A percentile compares a stretch with the other conserved stretches of the same genome.
Conservation (phyloP, 257 asterid species). For the Cynanchum wilfordii region DNA sequence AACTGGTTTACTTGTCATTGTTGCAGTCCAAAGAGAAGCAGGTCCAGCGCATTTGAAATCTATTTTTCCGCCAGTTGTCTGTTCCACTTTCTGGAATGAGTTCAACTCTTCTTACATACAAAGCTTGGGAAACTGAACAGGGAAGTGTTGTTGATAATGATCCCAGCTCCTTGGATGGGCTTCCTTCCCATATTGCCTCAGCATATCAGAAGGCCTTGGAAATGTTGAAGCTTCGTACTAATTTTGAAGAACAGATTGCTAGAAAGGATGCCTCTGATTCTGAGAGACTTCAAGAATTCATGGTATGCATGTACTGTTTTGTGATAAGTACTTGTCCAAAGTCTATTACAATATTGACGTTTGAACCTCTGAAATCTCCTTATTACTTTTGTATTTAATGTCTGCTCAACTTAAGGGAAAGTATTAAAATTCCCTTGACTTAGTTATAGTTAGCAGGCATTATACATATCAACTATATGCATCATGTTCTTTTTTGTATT, state of each 20-base stretch:
- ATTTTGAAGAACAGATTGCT: slow-evolving; percentile 64
- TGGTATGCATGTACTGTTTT: slow-evolving; percentile 33
- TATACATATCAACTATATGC: background rate
- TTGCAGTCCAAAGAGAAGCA: slow-evolving; percentile 83
- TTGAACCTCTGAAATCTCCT: background rate
- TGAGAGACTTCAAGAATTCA: slow-evolving; percentile 61
- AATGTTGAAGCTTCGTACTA: slow-evolving; percentile 64
- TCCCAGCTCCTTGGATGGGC: slow-evolving; percentile 48
- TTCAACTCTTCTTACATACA: slow-evolving; percentile 57
- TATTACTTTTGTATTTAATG: background rate
- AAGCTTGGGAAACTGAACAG: slow-evolving; percentile 75
- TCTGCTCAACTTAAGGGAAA: background rate
- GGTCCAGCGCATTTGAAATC: slow-evolving; percentile 60
- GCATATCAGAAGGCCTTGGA: slow-evolving; percentile 72
- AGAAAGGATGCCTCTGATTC: slow-evolving; percentile 42
- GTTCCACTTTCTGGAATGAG: slow-evolving; percentile 62
- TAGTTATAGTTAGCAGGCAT: background rate
- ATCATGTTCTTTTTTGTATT: slow-evolving; percentile 17
- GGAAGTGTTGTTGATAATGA: slow-evolving; percentile 45
- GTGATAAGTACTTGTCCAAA: background rate
- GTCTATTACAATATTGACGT: background rate
- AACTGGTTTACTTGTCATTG: slow-evolving; percentile 15
- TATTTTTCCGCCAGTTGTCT: slow-evolving; percentile 88
- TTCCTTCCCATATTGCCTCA: slow-evolving; percentile 59
- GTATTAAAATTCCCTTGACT: background rate